Percentiles rank a stretch among this genome's conserved stretches.
phyloP scores from a whole-genome alignment of 176 grass and related monocot species.

The Dactylis glomerata region DNA sequence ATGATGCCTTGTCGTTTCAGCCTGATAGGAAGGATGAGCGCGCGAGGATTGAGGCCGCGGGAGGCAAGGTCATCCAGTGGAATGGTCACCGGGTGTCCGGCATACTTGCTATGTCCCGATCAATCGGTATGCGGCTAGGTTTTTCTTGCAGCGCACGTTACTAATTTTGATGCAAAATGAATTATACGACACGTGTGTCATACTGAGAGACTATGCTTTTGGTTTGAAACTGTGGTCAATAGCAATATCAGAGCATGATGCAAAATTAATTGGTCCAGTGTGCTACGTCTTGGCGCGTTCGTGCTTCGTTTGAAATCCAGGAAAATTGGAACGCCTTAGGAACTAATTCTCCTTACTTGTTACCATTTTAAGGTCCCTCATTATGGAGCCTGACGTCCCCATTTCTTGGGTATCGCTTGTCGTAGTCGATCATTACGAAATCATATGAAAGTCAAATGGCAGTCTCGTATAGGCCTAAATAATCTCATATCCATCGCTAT shows the following conservation, averaged over 20 bases:
- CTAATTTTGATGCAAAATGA: not conserved
- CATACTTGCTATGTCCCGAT: slow-evolving; percentile 82
- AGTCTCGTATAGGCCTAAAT: not conserved
- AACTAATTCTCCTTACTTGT: not conserved
- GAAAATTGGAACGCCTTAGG: not conserved
- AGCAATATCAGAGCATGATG: not conserved
- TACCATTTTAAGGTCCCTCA: not conserved
- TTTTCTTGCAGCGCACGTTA: not conserved
- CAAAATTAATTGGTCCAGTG: not conserved
- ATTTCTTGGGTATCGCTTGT: not conserved
- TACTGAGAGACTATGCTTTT: not conserved
- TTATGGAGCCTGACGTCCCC: not conserved
- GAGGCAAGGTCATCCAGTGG: slow-evolving; percentile 78
- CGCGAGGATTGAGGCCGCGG: slow-evolving; percentile 50
- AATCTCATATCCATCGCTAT: not conserved
- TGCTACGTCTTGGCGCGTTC: not conserved
- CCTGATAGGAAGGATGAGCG: slow-evolving; percentile 71
- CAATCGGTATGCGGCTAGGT: slow-evolving; percentile 53
- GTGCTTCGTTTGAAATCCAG: not conserved
- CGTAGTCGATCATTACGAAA: not conserved
- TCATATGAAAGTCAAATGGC: not conserved
- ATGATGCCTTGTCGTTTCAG: slow-evolving; percentile 30
- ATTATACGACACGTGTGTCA: not conserved
- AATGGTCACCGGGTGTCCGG: slow-evolving; percentile 62
- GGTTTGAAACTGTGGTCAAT: not conserved